These are phyloP conservation scores for Malus hybrid DNA, from an alignment of 331 rosid genomes.

Conservation along the genomic window DNA sequence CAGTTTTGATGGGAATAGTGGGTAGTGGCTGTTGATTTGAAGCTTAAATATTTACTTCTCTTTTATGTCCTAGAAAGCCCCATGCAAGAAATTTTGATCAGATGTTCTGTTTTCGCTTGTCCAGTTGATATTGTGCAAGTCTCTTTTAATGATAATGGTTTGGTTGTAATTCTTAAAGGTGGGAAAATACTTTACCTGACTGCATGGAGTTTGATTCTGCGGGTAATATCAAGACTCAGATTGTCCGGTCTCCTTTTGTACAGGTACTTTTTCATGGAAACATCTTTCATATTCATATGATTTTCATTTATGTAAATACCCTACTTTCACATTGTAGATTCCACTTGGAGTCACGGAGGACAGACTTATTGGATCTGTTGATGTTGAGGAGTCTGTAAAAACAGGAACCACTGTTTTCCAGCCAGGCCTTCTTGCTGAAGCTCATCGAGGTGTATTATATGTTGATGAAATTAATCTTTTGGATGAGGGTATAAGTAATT, in stretches of 20 bases:
- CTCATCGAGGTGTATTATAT: conserved; percentile 95
- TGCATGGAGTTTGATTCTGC: conserved; percentile 50
- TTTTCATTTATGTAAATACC: conserved; percentile 15
- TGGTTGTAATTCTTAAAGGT: conserved; percentile 39
- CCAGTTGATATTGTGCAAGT: not conserved
- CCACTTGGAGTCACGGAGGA: conserved; percentile 99
- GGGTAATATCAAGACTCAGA: conserved; percentile 72
- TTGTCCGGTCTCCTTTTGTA: conserved; percentile 87
- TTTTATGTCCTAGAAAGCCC: not conserved
- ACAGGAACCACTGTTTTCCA: conserved; percentile 92
- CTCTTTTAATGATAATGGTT: conserved; percentile 13
- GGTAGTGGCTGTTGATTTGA: not conserved
- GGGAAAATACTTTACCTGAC: conserved; percentile 73
- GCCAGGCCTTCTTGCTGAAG: conserved; percentile 99
- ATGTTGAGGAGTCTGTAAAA: conserved; percentile 95
- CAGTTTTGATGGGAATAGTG: not conserved
- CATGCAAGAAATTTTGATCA: not conserved
- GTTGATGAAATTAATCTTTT: conserved; percentile 93
- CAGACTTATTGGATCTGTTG: conserved; percentile 97
- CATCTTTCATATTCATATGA: conserved; percentile 7
- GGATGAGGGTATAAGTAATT: conserved; percentile 97
- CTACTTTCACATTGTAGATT: conserved; percentile 44
- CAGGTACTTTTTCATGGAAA: conserved; percentile 50
- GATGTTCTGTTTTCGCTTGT: not conserved
- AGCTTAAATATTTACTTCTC: not conserved